Conservation (phyloP, 2,329 filamentous ascomycete species). For the Simplicillium sp. region DNA sequence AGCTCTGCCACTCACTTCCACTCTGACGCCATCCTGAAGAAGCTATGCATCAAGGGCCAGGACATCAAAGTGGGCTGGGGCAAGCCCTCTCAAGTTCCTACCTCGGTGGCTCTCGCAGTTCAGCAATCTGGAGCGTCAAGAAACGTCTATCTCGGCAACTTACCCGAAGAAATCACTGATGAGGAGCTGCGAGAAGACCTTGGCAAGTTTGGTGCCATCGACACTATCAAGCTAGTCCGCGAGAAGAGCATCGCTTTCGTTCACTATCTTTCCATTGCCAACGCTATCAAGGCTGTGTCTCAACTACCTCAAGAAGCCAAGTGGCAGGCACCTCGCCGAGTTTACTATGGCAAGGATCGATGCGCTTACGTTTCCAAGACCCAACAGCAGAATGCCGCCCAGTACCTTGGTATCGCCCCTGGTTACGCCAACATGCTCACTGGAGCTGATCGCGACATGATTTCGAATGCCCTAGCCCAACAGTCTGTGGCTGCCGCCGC, state of each 20-base stretch:
- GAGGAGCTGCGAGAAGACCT: slow-evolving; percentile 91
- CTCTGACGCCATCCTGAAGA: slow-evolving; percentile 99
- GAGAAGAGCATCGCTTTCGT: slow-evolving; percentile 98
- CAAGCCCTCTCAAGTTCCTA: slow-evolving; percentile 95
- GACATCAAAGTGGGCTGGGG: slow-evolving; percentile 99
- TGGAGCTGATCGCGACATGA: slow-evolving; percentile 89
- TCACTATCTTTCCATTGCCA: slow-evolving; percentile 93
- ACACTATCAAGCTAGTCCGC: slow-evolving; percentile 94
- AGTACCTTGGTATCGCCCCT: slow-evolving; percentile 94
- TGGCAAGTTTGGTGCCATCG: slow-evolving; percentile 91
- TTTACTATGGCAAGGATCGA: slow-evolving; percentile 97
- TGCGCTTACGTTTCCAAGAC: slow-evolving; percentile 99
- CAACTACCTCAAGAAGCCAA: slow-evolving; percentile 93
- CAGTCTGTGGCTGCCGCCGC: slow-evolving; percentile 95
- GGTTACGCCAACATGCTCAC: slow-evolving; percentile 96
- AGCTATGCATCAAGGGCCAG: slow-evolving; percentile 95
- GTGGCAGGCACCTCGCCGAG: slow-evolving; percentile 90
- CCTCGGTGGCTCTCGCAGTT: slow-evolving; percentile 91
- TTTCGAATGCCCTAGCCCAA: slow-evolving; percentile 91
- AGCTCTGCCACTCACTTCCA: slow-evolving; percentile 98
- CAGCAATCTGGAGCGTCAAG: slow-evolving; percentile 95
- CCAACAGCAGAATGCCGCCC: slow-evolving; percentile 96
- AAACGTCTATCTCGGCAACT: slow-evolving; percentile 92
- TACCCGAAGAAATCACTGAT: slow-evolving; percentile 82
- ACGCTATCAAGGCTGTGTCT: slow-evolving; percentile 95